Conservation (phyloP, 2,329 filamentous ascomycete species). For the Colletotrichum brevisporum region DNA sequence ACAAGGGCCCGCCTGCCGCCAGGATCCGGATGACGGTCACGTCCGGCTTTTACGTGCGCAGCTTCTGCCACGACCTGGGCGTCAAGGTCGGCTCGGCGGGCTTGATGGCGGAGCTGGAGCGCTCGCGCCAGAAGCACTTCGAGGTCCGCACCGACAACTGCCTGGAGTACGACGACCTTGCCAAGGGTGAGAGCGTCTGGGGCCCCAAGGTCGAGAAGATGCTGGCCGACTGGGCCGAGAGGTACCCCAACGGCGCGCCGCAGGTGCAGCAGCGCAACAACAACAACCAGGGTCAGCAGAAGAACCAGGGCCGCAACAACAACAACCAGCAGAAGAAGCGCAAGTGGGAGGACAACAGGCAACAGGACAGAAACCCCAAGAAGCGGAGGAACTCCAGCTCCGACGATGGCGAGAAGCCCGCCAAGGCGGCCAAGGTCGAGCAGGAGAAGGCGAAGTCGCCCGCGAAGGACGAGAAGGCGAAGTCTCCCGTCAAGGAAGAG, state of each 20-base stretch:
- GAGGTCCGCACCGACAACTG: slow-evolving; percentile 78
- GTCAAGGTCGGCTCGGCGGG: slow-evolving; percentile 84
- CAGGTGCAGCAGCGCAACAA: slow-evolving; percentile 41
- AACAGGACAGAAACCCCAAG: slow-evolving; percentile 24
- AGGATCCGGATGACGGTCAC: slow-evolving; percentile 92
- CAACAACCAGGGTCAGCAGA: slow-evolving; percentile 13
- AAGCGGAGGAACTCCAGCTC: slow-evolving; percentile 41
- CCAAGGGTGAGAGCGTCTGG: slow-evolving; percentile 85
- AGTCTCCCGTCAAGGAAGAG: too few species aligned
- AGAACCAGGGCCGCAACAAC: slow-evolving; percentile 39
- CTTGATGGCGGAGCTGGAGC: slow-evolving; percentile 87
- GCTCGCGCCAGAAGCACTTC: slow-evolving; percentile 87
- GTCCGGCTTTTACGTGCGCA: slow-evolving; percentile 96
- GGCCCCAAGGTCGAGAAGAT: slow-evolving; percentile 76
- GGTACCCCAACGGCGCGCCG: slow-evolving; percentile 44
- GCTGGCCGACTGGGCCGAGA: slow-evolving; percentile 58
- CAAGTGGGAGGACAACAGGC: slow-evolving; percentile 32
- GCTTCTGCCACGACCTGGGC: slow-evolving; percentile 92
- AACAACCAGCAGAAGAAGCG: slow-evolving; percentile 38
- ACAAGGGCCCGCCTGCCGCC: slow-evolving; percentile 80
- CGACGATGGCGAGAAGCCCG: slow-evolving; percentile 34
- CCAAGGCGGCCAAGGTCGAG: slow-evolving; percentile 29
- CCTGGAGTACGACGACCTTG: slow-evolving; percentile 83
- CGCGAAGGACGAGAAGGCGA: slow-evolving; percentile 4
- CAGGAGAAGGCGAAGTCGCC: slow-evolving; percentile 13